These are phyloP conservation scores for Diplosphaera chodatii DNA, from an alignment of 139 green algal genomes.

Conservation along the genomic window DNA sequence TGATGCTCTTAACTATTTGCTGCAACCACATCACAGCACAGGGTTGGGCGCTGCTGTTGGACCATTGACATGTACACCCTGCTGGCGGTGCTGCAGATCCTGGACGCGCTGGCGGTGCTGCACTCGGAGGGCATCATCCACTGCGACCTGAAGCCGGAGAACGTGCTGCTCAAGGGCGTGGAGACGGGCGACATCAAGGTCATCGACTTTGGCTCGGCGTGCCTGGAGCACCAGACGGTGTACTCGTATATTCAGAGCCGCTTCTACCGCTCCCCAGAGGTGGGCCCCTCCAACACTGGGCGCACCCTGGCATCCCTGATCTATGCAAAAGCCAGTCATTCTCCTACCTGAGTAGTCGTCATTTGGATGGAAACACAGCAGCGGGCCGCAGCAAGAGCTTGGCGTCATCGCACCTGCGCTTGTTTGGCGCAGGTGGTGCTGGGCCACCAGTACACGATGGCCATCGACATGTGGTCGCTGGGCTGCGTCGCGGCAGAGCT, in stretches of 20 bases:
- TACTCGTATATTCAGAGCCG: conserved; percentile 97
- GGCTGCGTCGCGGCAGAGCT: conserved; percentile 93
- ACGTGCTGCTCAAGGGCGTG: conserved; percentile 79
- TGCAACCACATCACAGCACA: no score
- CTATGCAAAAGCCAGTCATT: no score
- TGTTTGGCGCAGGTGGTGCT: conserved; percentile 63
- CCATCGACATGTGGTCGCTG: conserved; percentile 97
- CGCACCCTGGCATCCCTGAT: no score
- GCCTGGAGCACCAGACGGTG: conserved; percentile 86
- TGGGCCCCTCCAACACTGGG: conserved; percentile 2
- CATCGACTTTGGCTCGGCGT: conserved; percentile 97
- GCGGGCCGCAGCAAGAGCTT: no score
- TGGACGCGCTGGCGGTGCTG: conserved; percentile 80
- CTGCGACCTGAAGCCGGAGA: conserved; percentile 99
- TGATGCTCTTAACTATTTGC: no score
- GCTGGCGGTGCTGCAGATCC: conserved; percentile 63
- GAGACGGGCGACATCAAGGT: conserved; percentile 81
- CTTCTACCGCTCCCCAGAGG: conserved; percentile 92
- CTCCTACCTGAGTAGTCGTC: no score
- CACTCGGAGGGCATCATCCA: conserved; percentile 86
- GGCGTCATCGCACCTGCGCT: no score
- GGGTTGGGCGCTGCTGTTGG: no score
- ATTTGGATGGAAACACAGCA: no score
- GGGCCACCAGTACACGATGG: conserved; percentile 66
- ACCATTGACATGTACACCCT: no score